Conservation (phyloP, 2,329 filamentous ascomycete genomes). For the Sporothrix curviconia region DNA sequence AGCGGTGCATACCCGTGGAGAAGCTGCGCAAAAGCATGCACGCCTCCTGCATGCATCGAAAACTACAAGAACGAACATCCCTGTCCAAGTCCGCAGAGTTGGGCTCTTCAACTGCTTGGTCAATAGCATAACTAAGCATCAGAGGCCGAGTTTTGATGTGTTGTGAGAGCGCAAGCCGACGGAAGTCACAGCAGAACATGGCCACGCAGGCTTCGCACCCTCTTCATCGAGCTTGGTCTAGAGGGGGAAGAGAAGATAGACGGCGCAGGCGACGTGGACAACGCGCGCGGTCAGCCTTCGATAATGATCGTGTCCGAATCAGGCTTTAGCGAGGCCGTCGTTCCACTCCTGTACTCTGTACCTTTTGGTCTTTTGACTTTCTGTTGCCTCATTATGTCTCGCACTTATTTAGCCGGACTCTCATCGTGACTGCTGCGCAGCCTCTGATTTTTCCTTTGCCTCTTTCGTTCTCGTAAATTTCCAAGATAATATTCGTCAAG, state of each 20-base stretch:
- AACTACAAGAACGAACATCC: neutral
- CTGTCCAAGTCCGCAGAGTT: too few relatives aligned
- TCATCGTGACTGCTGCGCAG: neutral
- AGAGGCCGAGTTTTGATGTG: too few relatives aligned
- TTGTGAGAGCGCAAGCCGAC: neutral
- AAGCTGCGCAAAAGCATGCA: neutral
- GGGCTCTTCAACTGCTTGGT: too few relatives aligned
- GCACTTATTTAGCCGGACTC: neutral
- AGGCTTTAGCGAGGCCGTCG: neutral
- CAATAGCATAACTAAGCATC: too few relatives aligned
- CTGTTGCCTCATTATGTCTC: neutral
- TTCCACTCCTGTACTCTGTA: too few relatives aligned
- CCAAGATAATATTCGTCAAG: too few relatives aligned
- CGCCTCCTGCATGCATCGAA: constrained; percentile 6
- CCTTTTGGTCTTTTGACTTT: neutral
- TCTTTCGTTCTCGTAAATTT: neutral
- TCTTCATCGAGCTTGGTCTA: neutral
- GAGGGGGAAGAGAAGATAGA: too few relatives aligned
- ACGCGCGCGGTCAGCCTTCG: neutral
- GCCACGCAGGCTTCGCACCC: neutral
- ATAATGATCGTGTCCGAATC: neutral
- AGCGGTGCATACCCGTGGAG: neutral
- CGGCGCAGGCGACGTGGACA: neutral
- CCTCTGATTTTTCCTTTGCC: neutral
- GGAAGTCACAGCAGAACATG: neutral